Evolutionary conservation across 495 filamentous ascomycete species (phyloP).

Genomic region (Aspergillus wentii): DNA sequence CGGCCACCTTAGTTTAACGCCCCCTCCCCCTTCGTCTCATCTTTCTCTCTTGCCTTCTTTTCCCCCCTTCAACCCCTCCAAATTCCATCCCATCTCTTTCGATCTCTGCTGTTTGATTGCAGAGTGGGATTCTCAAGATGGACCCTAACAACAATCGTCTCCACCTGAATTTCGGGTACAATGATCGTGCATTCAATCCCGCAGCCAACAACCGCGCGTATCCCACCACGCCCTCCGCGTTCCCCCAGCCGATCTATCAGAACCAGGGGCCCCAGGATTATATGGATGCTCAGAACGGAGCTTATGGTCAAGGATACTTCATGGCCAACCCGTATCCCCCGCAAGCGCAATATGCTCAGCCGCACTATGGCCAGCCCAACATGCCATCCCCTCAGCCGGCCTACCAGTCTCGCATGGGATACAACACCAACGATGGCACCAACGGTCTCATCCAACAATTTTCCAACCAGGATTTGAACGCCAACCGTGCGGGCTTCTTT

Average conservation of each 20-base stretch:
- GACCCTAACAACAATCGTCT: constrained; percentile 56
- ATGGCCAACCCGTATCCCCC: constrained; percentile 52
- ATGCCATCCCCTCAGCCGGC: constrained; percentile 47
- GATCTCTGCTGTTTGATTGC: constrained; percentile 2
- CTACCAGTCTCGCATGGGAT: constrained; percentile 44
- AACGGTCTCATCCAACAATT: constrained; percentile 92
- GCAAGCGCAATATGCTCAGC: constrained; percentile 55
- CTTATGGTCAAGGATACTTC: constrained; percentile 60
- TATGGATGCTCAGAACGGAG: constrained; percentile 41
- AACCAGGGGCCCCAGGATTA: constrained; percentile 57
- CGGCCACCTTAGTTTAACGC: constrained; percentile 1
- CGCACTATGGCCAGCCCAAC: constrained; percentile 64
- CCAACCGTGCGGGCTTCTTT: constrained; percentile 63
- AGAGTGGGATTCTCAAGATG: constrained; percentile 29
- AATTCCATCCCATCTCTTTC: constrained; percentile 1
- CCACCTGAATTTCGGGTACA: constrained; percentile 65
- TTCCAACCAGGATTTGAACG: constrained; percentile 90
- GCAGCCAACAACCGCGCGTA: constrained; percentile 70
- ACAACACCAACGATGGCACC: constrained; percentile 54
- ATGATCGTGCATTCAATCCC: constrained; percentile 57
- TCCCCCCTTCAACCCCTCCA: constrained; percentile 1
- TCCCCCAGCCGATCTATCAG: constrained; percentile 82
- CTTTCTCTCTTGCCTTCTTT: background rate
- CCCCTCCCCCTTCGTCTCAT: background rate
- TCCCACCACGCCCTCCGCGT: constrained; percentile 94